phyloP scores from a whole-genome alignment of 768 basidiomycete genomes.

The Mycena sanguinolenta region DNA sequence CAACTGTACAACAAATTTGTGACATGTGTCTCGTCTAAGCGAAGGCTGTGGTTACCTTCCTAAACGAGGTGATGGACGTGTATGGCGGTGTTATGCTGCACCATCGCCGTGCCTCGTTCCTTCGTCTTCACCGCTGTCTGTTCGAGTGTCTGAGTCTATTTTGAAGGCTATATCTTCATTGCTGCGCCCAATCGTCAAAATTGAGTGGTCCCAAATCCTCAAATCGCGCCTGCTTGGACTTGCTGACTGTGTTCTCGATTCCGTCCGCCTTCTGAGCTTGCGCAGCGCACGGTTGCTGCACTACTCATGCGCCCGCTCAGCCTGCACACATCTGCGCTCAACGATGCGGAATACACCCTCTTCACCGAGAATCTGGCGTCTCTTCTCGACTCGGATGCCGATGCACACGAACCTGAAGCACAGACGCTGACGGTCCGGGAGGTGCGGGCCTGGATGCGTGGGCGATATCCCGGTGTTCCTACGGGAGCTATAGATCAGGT shows the following conservation, averaged over 20 bases:
- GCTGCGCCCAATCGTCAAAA: too few relatives aligned
- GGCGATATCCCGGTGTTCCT: slow-evolving; percentile 71
- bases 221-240: too few relatives aligned
- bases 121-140: too few relatives aligned
- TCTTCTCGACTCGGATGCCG: background rate
- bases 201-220: too few relatives aligned
- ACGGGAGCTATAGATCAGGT: slow-evolving; percentile 72
- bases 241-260: too few relatives aligned
- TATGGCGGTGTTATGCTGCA: background rate
- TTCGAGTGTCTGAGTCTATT: too few relatives aligned
- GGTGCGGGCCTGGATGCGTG: slow-evolving; percentile 81
- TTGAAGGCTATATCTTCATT: too few relatives aligned
- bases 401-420: slow-evolving; percentile 34
- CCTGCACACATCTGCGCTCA: background rate
- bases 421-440: slow-evolving; percentile 59
- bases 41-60: background rate
- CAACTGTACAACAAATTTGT: too few relatives aligned
- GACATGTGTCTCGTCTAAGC: too few relatives aligned
- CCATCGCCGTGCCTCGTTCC: too few relatives aligned
- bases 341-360: background rate
- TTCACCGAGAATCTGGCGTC: background rate
- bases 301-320: background rate
- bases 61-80: background rate
- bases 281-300: background rate
- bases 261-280: too few relatives aligned